Conservation (phyloP, 768 basidiomycete genomes). For the Kwoniella sp. region DNA sequence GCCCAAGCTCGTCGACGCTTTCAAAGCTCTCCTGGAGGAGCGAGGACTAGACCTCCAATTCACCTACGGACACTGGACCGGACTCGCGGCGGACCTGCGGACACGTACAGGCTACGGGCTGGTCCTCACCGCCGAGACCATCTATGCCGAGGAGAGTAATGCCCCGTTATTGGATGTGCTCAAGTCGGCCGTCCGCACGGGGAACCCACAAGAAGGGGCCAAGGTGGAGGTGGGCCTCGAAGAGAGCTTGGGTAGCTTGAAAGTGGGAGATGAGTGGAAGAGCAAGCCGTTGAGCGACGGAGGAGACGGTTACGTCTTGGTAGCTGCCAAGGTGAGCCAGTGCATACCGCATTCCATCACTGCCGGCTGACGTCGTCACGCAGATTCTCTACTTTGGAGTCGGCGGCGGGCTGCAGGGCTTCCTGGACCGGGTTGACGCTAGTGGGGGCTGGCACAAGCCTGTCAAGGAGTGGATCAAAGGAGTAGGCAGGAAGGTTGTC, state of each 20-base stretch:
- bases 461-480: slow-evolving; percentile 63
- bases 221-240: slow-evolving; percentile 16
- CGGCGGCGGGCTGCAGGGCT: slow-evolving; percentile 77
- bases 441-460: slow-evolving; percentile 56
- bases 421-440: slow-evolving; percentile 58
- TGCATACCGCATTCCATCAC: background rate
- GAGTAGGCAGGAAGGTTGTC: slow-evolving; percentile 73
- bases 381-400: slow-evolving; percentile 84
- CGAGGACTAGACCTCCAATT: slow-evolving; percentile 64
- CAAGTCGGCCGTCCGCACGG: background rate
- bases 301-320: slow-evolving; percentile 52
- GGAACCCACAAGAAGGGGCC: background rate
- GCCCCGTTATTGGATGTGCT: slow-evolving; percentile 54
- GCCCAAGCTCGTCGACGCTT: slow-evolving; percentile 61
- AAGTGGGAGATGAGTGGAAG: slow-evolving; percentile 14
- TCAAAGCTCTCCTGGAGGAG: slow-evolving; percentile 58
- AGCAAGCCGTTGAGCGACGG: slow-evolving; percentile 10
- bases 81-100: slow-evolving; percentile 26
- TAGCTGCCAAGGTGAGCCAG: slow-evolving; percentile 67
- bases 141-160: slow-evolving; percentile 69
- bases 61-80: slow-evolving; percentile 74
- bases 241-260: slow-evolving; percentile 17
- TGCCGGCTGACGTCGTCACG: background rate
- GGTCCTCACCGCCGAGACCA: slow-evolving; percentile 86
- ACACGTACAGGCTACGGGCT: slow-evolving; percentile 58